These are phyloP conservation scores for Erodium maritimum DNA, from an alignment of 345 rosid genomes.

Conservation along the genomic window DNA sequence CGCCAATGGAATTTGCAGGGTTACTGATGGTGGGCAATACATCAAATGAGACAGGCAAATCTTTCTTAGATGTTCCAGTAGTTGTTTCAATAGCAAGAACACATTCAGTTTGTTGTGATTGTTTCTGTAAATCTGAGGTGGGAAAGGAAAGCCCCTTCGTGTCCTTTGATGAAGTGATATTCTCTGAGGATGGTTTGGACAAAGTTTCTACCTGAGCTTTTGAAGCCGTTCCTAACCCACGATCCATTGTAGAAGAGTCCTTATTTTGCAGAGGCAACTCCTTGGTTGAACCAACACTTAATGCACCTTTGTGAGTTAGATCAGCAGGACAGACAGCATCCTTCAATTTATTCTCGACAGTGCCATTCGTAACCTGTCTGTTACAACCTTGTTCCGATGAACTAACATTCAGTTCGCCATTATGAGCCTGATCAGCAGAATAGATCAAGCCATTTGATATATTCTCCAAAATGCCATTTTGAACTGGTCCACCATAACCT, in stretches of 20 bases:
- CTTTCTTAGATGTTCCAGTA: slow-evolving; percentile 9
- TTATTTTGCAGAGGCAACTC: no score
- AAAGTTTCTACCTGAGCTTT: no score
- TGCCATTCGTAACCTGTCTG: background rate
- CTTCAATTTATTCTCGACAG: background rate
- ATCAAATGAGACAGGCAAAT: slow-evolving; percentile 4
- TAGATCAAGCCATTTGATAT: slow-evolving; percentile 12
- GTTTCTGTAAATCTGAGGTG: no score
- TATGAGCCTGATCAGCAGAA: slow-evolving; percentile 22
- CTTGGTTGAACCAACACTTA: background rate
- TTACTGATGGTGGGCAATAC: background rate
- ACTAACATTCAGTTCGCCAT: slow-evolving; percentile 12
- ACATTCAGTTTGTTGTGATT: no score
- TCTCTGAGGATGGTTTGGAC: no score
- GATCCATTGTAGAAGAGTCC: no score
- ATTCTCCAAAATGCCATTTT: slow-evolving; percentile 19
- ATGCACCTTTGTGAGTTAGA: background rate
- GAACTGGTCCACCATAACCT: slow-evolving; percentile 18
- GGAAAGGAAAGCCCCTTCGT: no score
- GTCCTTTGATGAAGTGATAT: no score
- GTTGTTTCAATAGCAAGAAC: no score
- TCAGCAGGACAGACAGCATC: background rate
- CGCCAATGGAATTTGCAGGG: no score
- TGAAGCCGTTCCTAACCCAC: no score
- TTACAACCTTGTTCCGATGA: slow-evolving; percentile 7